phyloP scores from a whole-genome alignment of 805 yeast species.

The Candida nonsorbophila region DNA sequence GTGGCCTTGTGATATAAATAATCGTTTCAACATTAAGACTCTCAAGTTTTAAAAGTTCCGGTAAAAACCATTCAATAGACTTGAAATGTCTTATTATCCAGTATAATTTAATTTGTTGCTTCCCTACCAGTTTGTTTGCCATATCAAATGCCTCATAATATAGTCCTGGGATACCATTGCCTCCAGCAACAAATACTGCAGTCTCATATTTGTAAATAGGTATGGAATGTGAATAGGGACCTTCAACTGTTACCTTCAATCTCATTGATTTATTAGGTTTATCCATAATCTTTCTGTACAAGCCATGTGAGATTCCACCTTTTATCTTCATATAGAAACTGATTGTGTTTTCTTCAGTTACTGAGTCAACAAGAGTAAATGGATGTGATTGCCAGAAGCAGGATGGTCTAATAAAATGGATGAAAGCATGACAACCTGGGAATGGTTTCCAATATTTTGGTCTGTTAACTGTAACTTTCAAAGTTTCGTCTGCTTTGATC shows the following conservation, averaged over 20 bases:
- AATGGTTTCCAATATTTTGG: slow-evolving; percentile 31
- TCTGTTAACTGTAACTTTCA: slow-evolving; percentile 29
- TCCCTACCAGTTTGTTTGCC: slow-evolving; percentile 11
- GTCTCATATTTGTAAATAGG: slow-evolving; percentile 47
- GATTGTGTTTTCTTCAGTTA: slow-evolving; percentile 15
- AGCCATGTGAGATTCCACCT: slow-evolving; percentile 29
- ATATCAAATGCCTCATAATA: slow-evolving; percentile 33
- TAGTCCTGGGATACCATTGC: slow-evolving; percentile 66
- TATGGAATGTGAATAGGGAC: slow-evolving; percentile 61
- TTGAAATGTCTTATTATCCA: slow-evolving; percentile 60
- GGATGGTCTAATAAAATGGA: slow-evolving; percentile 26
- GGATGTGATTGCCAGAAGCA: slow-evolving; percentile 43
- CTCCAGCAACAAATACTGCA: slow-evolving; percentile 63
- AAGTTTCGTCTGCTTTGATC: slow-evolving; percentile 30
- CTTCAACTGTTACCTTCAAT: slow-evolving; percentile 45
- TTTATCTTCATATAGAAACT: slow-evolving; percentile 31
- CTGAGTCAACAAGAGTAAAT: slow-evolving; percentile 27
- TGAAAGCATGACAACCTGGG: slow-evolving; percentile 39
- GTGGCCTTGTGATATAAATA: slow-evolving; percentile 23
- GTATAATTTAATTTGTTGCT: slow-evolving; percentile 34
- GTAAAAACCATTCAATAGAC: slow-evolving; percentile 44
- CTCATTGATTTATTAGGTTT: slow-evolving; percentile 21
- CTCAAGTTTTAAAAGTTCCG: slow-evolving; percentile 28
- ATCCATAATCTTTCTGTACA: slow-evolving; percentile 18
- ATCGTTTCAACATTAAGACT: slow-evolving; percentile 19